Percentiles rank a stretch among this genome's conserved stretches.
Conservation (phyloP, 345 rosid genomes). For the Eucalyptus sp. region DNA sequence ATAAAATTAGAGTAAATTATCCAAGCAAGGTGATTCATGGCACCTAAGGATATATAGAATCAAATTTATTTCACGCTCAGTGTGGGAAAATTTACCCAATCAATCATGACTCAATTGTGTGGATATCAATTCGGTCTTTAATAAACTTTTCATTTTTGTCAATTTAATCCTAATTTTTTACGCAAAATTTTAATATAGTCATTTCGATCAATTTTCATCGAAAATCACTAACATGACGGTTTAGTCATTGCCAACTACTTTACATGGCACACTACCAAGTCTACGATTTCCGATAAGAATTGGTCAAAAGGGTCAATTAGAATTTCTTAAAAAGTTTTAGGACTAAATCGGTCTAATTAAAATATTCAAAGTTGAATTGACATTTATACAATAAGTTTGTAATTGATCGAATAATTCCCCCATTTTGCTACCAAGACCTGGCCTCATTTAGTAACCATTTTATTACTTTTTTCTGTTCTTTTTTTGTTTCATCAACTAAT, state of each 20-base stretch:
- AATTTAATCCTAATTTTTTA: too few relatives aligned
- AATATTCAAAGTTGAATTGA: too few relatives aligned
- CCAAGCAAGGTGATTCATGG: not conserved
- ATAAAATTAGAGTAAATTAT: not conserved
- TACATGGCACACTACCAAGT: not conserved
- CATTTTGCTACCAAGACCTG: too few relatives aligned
- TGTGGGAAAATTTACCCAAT: not conserved
- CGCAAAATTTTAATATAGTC: accelerated
- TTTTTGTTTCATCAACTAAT: too few relatives aligned
- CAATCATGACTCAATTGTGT: not conserved
- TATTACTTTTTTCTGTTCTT: too few relatives aligned
- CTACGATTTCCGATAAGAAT: accelerated
- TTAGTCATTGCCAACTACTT: not conserved
- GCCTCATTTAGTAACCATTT: too few relatives aligned
- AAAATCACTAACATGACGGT: accelerated
- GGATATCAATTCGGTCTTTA: accelerated
- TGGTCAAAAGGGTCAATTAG: not conserved
- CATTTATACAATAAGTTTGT: not conserved
- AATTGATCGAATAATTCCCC: too few relatives aligned
- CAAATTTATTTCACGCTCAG: too few relatives aligned
- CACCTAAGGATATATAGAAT: not conserved
- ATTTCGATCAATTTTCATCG: accelerated
- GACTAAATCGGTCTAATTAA: too few relatives aligned
- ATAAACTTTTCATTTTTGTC: too few relatives aligned
- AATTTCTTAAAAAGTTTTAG: too few relatives aligned